A percentile compares a stretch with the other conserved stretches of the same genome.
phyloP scores from a whole-genome alignment of 495 filamentous ascomycete species.

The Aspergillus mulundensis region DNA sequence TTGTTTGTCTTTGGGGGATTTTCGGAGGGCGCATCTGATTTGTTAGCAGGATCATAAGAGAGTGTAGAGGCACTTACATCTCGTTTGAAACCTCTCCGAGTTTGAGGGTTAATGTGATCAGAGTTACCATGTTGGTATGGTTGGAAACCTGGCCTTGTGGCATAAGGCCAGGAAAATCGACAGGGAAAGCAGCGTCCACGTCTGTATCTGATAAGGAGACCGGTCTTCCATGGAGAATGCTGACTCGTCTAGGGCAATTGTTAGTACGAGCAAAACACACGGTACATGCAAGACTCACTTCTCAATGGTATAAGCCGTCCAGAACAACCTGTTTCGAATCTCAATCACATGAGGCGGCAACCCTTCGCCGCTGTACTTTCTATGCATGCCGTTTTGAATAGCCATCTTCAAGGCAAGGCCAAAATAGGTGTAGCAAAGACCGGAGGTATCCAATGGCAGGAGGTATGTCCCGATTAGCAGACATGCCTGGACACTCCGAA shows the following conservation, averaged over 20 bases:
- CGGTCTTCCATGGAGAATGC: constrained; percentile 47
- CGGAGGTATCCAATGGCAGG: constrained; percentile 47
- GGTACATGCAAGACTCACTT: constrained; percentile 25
- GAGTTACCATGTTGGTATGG: constrained; percentile 43
- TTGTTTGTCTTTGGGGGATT: constrained; percentile 38
- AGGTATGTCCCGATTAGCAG: constrained; percentile 48
- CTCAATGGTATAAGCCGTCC: constrained; percentile 50
- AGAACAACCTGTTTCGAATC: constrained; percentile 48
- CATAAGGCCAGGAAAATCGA: constrained; percentile 40
- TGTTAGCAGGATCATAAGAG: background rate
- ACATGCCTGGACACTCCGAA: constrained; percentile 51
- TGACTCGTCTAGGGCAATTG: constrained; percentile 25
- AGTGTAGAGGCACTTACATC: constrained; percentile 29
- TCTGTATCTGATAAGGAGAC: constrained; percentile 41
- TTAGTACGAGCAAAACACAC: constrained; percentile 13
- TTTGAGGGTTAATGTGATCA: constrained; percentile 45
- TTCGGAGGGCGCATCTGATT: constrained; percentile 33
- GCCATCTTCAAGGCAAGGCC: constrained; percentile 47
- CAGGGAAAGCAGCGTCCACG: constrained; percentile 45
- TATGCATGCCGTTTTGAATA: constrained; percentile 54
- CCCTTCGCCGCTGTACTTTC: constrained; percentile 44
- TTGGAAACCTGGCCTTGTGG: constrained; percentile 35
- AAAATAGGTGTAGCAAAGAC: constrained; percentile 50
- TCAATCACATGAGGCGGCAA: constrained; percentile 41
- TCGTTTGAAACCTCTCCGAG: constrained; percentile 42